Evolutionary conservation across 352 stramenopile species (phyloP).

Genomic region (Aphanomyces cochlioides): DNA sequence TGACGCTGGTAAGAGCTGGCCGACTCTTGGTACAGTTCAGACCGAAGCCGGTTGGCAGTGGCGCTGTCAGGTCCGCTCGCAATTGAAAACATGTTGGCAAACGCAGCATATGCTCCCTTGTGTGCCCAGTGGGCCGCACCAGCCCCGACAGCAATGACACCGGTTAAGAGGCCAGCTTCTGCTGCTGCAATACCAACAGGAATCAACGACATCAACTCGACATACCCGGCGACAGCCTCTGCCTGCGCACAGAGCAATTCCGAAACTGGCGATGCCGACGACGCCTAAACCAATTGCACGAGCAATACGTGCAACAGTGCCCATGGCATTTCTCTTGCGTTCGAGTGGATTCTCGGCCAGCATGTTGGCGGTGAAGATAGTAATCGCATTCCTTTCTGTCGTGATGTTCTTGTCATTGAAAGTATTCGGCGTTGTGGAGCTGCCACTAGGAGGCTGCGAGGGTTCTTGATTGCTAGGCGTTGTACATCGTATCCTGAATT

Average conservation of each 20-base stretch:
- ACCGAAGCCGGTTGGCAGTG: not conserved
- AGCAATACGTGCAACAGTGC: not conserved
- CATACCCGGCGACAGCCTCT: not conserved
- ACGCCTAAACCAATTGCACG: not conserved
- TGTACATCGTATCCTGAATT: not conserved
- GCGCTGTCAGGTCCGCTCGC: not conserved
- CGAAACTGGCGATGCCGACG: not conserved
- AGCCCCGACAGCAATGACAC: not conserved
- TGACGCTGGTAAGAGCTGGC: not conserved
- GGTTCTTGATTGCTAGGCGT: not conserved
- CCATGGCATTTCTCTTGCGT: not conserved
- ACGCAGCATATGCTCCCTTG: not conserved
- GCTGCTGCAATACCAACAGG: not conserved
- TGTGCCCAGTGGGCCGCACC: not conserved
- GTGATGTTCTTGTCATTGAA: constrained; percentile 8
- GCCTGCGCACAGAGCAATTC: not conserved
- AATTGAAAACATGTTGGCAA: not conserved
- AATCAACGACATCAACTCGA: not conserved
- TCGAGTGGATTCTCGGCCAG: not conserved
- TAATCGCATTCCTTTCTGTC: not conserved
- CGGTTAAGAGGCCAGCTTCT: not conserved
- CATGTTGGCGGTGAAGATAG: not conserved
- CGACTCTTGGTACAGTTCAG: constrained; percentile 2
- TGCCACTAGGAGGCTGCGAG: too few species aligned
- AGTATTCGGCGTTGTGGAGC: not conserved